These are phyloP conservation scores for Diplodia sapinea DNA, from an alignment of 2,329 filamentous ascomycete species.

Conservation along the genomic window DNA sequence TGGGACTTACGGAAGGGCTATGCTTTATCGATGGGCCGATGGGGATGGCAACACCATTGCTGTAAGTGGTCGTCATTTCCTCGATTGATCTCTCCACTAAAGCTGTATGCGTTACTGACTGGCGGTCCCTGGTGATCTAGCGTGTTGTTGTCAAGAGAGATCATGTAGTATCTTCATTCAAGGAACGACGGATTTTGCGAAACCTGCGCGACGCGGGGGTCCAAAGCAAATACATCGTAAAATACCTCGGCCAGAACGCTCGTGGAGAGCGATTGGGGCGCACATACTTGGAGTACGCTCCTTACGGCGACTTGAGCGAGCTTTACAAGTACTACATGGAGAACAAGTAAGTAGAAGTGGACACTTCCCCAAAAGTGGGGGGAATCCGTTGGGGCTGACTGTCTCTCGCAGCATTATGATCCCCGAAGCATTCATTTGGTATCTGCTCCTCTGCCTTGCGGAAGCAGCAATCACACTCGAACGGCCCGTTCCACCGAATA, in stretches of 20 bases:
- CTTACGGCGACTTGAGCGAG: background rate
- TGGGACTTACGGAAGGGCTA: background rate
- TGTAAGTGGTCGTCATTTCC: slow-evolving; percentile 7
- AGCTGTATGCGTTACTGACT: background rate
- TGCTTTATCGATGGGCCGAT: slow-evolving; percentile 5
- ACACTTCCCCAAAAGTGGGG: no score
- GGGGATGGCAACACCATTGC: background rate
- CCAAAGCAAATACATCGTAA: slow-evolving; percentile 1
- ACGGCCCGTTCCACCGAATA: background rate
- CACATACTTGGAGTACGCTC: slow-evolving; percentile 4
- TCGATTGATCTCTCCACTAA: background rate
- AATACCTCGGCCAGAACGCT: background rate
- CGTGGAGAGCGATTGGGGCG: background rate
- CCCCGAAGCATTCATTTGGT: slow-evolving; percentile 20
- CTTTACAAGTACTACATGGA: background rate
- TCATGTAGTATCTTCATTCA: background rate
- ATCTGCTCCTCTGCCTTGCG: slow-evolving; percentile 16
- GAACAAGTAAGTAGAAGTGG: background rate
- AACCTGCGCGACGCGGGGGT: background rate
- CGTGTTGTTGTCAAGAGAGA: slow-evolving; percentile 24
- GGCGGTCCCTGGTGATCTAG: background rate
- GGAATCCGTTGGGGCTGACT: background rate
- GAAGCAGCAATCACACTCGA: background rate
- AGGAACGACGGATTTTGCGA: background rate
- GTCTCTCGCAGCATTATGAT: background rate